phyloP scores from a whole-genome alignment of 768 basidiomycete genomes.

The Pleurotus sapidus region DNA sequence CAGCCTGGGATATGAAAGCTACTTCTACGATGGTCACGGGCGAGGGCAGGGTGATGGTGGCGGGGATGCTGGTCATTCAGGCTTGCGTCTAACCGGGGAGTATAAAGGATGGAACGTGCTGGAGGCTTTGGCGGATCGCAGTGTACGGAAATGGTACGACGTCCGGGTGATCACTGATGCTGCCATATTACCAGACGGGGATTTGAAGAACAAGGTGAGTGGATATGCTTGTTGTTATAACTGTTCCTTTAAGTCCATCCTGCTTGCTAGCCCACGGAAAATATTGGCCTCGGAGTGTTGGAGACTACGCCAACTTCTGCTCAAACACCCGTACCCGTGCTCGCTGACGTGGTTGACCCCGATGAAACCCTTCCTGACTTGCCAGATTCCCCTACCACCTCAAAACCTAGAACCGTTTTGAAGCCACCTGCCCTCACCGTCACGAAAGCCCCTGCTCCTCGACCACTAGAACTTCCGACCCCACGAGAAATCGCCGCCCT shows the following conservation, averaged over 20 bases:
- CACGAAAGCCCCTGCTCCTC: conserved; percentile 56
- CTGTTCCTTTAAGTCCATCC: neutral
- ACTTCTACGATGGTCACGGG: conserved; percentile 80
- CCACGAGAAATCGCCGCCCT: conserved; percentile 50
- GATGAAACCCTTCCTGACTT: conserved; percentile 27
- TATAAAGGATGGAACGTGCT: conserved; percentile 92
- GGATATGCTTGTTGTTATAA: neutral
- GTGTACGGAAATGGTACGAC: conserved; percentile 83
- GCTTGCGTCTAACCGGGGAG: conserved; percentile 74
- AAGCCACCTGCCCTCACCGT: conserved; percentile 51
- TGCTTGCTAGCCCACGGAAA: conserved; percentile 7
- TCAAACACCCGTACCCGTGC: conserved; percentile 63
- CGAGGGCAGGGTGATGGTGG: conserved; percentile 78
- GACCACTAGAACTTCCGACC: conserved; percentile 67
- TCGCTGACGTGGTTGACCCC: conserved; percentile 38
- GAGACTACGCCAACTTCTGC: conserved; percentile 16
- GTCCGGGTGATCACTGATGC: conserved; percentile 64
- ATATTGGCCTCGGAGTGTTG: conserved; percentile 2
- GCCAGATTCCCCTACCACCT: conserved; percentile 13
- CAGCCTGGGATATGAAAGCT: conserved; percentile 80
- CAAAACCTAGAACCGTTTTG: conserved; percentile 23
- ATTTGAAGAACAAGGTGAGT: conserved; percentile 50
- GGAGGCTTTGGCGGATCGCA: conserved; percentile 91
- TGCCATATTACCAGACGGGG: conserved; percentile 31
- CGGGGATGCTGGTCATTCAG: conserved; percentile 66